Base-by-base conservation (phyloP, 2,329 filamentous ascomycete species). In the Laburnicola sp. region DNA sequence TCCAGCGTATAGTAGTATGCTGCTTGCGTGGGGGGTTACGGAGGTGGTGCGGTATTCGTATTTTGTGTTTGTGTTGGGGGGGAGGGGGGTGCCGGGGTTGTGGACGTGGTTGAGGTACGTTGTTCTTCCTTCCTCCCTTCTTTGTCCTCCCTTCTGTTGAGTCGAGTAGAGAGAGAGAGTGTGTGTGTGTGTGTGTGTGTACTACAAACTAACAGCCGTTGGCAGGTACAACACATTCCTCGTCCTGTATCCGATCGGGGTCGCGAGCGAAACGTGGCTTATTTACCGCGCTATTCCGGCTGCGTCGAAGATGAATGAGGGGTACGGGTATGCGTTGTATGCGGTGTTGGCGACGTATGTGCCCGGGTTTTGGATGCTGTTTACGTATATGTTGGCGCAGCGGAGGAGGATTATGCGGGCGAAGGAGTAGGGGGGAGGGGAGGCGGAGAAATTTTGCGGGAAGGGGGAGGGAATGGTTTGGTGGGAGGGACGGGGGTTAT, bases 301-400 rank as follows among this genome's bases (percentile, higher is more conserved):
- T 2, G 84, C 84, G 42, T 76, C 64, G 57, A 71, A 76, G 59
- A 77, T 72, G 59, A 77, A 75, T 65, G 77, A 69, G 56, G 75
- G 74, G 65, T 84, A 79, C 64, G 82, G 81, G 48, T 86, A 80
- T 64, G 77, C 80, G 48, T 75, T 93, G 62, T 83, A 84, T 65
- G 79, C 75, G 4, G 81, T 93, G 31, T 66, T 96, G 63, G 80
- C 81, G 4, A 79, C 90, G 48, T 97, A 96, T 73, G 81, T 95
- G 38, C 91, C 91, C 38, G 90, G 77, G 67, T 83, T 89, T 3
- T 96, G 94, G 66, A 82, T 95, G 49, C 76, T 97, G 51, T 97
- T 94, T 71, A 91, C 89, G 22, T 89, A 99, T 75, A 97, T 99
- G 94, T 89, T 97, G 80, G 80, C 81, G 55, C 94, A 99, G 81